phyloP scores from a whole-genome alignment of 768 basidiomycete species.

The Leccinum arenicola region DNA sequence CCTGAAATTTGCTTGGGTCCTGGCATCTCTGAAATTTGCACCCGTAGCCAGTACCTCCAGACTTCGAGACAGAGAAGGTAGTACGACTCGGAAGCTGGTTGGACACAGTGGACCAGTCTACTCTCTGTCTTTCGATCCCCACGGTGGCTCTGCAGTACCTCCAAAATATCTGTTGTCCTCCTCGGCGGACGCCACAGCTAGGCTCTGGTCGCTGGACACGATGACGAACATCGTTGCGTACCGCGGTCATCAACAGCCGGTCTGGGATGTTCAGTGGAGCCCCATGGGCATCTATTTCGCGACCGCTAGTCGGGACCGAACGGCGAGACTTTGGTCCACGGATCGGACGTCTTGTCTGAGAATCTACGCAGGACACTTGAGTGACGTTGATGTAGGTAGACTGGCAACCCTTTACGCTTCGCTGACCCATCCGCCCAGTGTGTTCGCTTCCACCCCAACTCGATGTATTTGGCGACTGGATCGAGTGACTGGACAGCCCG shows the following conservation, averaged over 20 bases:
- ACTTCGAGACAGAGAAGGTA: constrained; percentile 75
- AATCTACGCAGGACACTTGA: constrained; percentile 93
- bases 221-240: constrained; percentile 92
- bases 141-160: constrained; percentile 79
- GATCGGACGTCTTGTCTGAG: constrained; percentile 83
- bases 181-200: constrained; percentile 87
- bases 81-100: constrained; percentile 87
- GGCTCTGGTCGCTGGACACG: constrained; percentile 95
- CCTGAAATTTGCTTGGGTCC: not conserved
- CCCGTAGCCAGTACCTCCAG: constrained; percentile 51
- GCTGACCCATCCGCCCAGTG: constrained; percentile 52
- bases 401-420: not conserved
- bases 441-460: constrained; percentile 95
- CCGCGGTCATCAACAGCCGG: constrained; percentile 93
- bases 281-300: constrained; percentile 99
- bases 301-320: constrained; percentile 89
- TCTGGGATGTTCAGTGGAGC: constrained; percentile 99
- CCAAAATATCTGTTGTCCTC: constrained; percentile 88
- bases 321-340: constrained; percentile 94
- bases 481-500: constrained; percentile 96
- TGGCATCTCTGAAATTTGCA: constrained; percentile 2
- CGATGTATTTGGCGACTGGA: constrained; percentile 93
- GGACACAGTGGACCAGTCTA: constrained; percentile 98
- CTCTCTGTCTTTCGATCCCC: constrained; percentile 89
- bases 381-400: constrained; percentile 89